Conservation (phyloP, 805 yeast species). For the Komagataella phaffii region DNA sequence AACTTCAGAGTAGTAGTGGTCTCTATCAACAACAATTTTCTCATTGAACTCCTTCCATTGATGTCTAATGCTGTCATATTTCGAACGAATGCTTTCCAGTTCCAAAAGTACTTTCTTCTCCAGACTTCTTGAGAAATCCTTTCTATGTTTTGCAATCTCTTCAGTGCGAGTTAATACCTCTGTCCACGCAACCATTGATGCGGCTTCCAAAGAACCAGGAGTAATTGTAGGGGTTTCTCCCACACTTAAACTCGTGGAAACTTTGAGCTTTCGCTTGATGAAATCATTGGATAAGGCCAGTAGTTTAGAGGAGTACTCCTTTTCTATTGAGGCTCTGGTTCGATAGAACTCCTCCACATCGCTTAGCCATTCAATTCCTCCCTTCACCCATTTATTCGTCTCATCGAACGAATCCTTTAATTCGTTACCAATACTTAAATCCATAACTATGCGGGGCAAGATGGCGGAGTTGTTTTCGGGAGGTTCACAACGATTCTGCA, state of each 20-base stretch:
- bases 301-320: constrained; percentile 65
- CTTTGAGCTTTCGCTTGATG: constrained; percentile 63
- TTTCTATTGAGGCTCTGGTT: constrained; percentile 72
- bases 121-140: constrained; percentile 45
- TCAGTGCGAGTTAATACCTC: constrained; percentile 80
- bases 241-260: constrained; percentile 58
- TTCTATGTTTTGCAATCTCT: constrained; percentile 54
- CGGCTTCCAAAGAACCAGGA: constrained; percentile 89
- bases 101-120: constrained; percentile 48
- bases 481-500: background rate
- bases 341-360: constrained; percentile 77
- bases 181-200: constrained; percentile 81
- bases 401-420: constrained; percentile 68
- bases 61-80: constrained; percentile 38
- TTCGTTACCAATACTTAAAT: constrained; percentile 49
- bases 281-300: constrained; percentile 51
- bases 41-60: constrained; percentile 48
- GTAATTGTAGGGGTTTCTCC: constrained; percentile 88
- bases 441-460: constrained; percentile 1
- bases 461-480: background rate
- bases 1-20: constrained; percentile 38
- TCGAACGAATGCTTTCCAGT: constrained; percentile 35
- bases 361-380: constrained; percentile 59
- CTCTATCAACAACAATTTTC: constrained; percentile 35
- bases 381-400: constrained; percentile 67